Conservation (phyloP, 2,329 filamentous ascomycete species). For the Claviceps pazoutovae region DNA sequence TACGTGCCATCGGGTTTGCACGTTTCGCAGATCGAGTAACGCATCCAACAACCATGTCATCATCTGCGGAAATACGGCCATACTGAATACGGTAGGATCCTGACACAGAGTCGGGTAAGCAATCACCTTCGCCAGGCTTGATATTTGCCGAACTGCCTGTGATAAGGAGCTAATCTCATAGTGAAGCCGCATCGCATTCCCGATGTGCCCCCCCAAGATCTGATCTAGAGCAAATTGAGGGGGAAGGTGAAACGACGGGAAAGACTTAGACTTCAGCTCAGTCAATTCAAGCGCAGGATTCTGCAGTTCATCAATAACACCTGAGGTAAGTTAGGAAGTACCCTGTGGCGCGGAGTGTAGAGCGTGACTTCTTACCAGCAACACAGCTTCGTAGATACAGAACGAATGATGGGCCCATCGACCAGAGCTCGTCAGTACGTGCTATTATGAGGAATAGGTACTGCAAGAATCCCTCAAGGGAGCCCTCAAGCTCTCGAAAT, state of each 20-base stretch:
- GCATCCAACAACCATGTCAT: slow-evolving; percentile 37
- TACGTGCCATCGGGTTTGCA: slow-evolving; percentile 24
- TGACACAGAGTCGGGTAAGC: slow-evolving; percentile 24
- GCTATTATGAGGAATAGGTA: slow-evolving; percentile 32
- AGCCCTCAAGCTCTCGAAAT: slow-evolving; percentile 32
- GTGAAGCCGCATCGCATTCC: slow-evolving; percentile 16
- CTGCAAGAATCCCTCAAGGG: slow-evolving; percentile 39
- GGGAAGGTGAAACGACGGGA: slow-evolving; percentile 23
- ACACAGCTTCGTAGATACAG: slow-evolving; percentile 36
- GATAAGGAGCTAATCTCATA: slow-evolving; percentile 26
- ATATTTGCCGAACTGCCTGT: slow-evolving; percentile 33
- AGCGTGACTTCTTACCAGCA: slow-evolving; percentile 21
- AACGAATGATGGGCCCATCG: slow-evolving; percentile 27
- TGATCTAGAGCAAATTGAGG: slow-evolving; percentile 22
- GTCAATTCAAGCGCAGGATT: slow-evolving; percentile 15
- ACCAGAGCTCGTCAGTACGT: slow-evolving; percentile 33
- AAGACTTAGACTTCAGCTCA: slow-evolving; percentile 16
- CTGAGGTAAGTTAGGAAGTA: slow-evolving; percentile 13
- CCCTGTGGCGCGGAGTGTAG: background rate
- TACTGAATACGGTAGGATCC: slow-evolving; percentile 18
- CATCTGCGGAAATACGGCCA: slow-evolving; percentile 24
- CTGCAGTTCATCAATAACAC: slow-evolving; percentile 21
- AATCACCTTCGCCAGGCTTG: slow-evolving; percentile 29
- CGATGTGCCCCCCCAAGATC: slow-evolving; percentile 16
- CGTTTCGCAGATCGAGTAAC: slow-evolving; percentile 26